Evolutionary conservation across 306 rosid species (phyloP), one percentile per base, ranked within the genome.

Genomic region (Vigna radiata): DNA sequence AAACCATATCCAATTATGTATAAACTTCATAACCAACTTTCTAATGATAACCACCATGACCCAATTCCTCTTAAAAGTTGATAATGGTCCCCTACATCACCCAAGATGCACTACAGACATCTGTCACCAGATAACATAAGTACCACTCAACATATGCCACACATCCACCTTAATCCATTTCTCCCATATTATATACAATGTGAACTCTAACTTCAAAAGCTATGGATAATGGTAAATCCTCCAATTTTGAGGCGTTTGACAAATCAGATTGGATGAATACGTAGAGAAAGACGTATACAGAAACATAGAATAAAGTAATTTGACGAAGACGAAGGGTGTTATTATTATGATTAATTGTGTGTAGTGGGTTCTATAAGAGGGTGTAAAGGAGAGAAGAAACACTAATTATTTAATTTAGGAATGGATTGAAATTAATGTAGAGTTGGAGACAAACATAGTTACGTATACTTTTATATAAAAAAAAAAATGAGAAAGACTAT

Each of bases 401-500:
- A 78, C 65, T 64, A 41, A 7, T 77, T 70, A 68, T 70, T 76
- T 56, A 47, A 74, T 55, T 5, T 43, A 29, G 36, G 71, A 78
- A 78, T 80, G 23, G 75, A 65, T 33, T 73, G 37, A 65, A 77
- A 79, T 29, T 29, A 29, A 72, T 68, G 80, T 63, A 75, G 91
- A 86, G 86, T 85, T 87, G 64, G 85, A 89, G 83, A 81, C 83
- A 90, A 87, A 86, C 90, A 89, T 74, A 43, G 84, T 83, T 84
- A 89, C 91, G 93, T 78, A 81, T 86, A 81, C 76, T 74, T 80
- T 78, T 73, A 61, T 64, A 55, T 66, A 83, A 36, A 36, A 83
- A 19, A 19, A 19, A 19, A 19, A 58, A 21, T 59, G 77, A 77
- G 15, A 71, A 82, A 65, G 82, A 77, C 80, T n/a, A 63, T 23